Evolutionary conservation across 129 eudicot species (phyloP).

Genomic region (Erigeron canadensis): DNA sequence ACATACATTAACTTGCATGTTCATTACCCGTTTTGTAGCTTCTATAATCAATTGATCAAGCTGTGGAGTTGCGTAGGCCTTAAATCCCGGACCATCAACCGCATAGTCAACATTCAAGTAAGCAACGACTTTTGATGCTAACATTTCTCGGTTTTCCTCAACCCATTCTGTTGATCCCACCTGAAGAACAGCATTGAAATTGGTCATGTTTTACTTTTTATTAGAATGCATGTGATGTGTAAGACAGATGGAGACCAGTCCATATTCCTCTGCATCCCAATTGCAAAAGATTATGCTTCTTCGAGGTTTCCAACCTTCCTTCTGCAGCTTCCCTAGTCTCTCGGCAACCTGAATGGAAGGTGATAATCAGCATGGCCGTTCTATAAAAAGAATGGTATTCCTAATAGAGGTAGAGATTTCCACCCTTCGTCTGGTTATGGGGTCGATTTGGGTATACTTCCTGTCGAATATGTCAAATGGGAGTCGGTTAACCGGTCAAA

Average conservation of each 20-base stretch:
- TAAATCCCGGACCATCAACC: conserved; percentile 63
- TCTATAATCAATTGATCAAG: conserved; percentile 65
- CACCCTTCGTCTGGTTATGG: background rate
- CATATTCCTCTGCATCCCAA: conserved; percentile 98
- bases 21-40: conserved; percentile 70
- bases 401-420: background rate
- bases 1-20: background rate
- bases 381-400: background rate
- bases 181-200: conserved; percentile 37
- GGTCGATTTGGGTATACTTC: background rate
- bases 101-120: conserved; percentile 82
- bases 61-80: conserved; percentile 80
- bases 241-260: conserved; percentile 64
- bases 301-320: conserved; percentile 86
- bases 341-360: conserved; percentile 55
- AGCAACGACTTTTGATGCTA: conserved; percentile 70
- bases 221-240: background rate
- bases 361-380: background rate
- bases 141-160: conserved; percentile 83
- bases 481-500: background rate
- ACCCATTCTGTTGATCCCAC: conserved; percentile 95
- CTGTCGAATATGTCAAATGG: background rate
- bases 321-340: conserved; percentile 63
- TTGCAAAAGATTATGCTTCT: conserved; percentile 75
- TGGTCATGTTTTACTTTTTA: background rate